Conservation (phyloP, 2,329 filamentous ascomycete species). For the Xenoacremonium recifei region DNA sequence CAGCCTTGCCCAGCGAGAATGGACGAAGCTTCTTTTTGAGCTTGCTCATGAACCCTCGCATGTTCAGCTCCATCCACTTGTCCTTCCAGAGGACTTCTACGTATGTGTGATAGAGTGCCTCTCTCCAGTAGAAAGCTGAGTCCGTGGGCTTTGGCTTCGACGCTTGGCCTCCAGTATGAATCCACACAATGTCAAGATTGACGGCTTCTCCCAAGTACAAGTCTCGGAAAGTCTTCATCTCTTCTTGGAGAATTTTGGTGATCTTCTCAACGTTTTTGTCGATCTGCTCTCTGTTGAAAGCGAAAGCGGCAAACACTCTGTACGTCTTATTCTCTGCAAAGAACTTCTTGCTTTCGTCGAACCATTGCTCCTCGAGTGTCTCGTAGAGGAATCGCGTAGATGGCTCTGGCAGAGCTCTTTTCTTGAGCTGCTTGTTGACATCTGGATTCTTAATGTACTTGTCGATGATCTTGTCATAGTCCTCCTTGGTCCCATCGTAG, state of each 20-base stretch:
- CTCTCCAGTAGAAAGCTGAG: conserved; percentile 32
- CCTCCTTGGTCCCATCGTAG: conserved; percentile 8
- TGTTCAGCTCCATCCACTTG: conserved; percentile 30
- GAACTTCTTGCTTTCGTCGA: conserved; percentile 20
- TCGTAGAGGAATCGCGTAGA: conserved; percentile 29
- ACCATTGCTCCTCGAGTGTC: conserved; percentile 27
- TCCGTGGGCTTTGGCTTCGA: not conserved
- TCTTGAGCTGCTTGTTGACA: conserved; percentile 19
- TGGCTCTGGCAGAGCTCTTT: conserved; percentile 9
- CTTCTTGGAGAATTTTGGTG: conserved; percentile 6
- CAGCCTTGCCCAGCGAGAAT: conserved; percentile 18
- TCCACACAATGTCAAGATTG: conserved; percentile 24
- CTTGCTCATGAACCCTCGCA: conserved; percentile 18
- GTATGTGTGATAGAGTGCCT: conserved; percentile 25
- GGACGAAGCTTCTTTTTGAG: conserved; percentile 21
- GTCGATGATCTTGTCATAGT: conserved; percentile 8
- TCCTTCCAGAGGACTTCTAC: conserved; percentile 30
- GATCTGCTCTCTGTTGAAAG: no score
- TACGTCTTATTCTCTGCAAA: conserved; percentile 19
- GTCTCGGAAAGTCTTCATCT: conserved; percentile 15
- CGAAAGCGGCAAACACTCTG: conserved; percentile 23
- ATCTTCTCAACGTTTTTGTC: conserved; percentile 9
- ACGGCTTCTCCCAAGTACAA: conserved; percentile 15
- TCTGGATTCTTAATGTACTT: not conserved
- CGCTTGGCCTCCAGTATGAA: conserved; percentile 25